Conservation (phyloP, 148 eudicot species). For the Chenopodium album region DNA sequence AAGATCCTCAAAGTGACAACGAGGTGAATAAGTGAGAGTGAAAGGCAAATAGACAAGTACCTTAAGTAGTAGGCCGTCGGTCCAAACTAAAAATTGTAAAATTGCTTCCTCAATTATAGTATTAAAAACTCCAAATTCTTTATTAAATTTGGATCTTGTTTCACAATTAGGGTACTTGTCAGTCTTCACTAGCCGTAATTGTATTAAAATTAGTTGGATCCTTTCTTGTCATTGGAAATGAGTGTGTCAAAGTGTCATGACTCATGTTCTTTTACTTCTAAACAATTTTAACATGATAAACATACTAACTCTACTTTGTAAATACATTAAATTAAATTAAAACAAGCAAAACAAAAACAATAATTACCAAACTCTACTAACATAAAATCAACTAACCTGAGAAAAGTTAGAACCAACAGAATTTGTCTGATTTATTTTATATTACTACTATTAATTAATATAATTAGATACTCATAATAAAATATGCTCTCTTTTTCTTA, state of each 20-base stretch:
- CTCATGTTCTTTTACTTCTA: constrained; percentile 11
- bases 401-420: neutral
- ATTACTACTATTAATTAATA: neutral
- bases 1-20: no score
- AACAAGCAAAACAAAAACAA: neutral
- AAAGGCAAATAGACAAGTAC: no score
- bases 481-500: no score
- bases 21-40: no score
- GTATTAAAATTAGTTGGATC: constrained; percentile 3
- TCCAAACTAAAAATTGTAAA: no score
- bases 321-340: neutral
- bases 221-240: constrained; percentile 16
- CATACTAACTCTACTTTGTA: neutral
- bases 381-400: neutral
- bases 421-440: neutral
- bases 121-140: neutral
- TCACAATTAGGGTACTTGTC: neutral
- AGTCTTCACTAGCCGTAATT: neutral
- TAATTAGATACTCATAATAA: neutral
- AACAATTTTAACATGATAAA: constrained; percentile 11
- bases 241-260: neutral
- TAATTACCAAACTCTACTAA: neutral
- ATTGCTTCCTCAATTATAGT: neutral
- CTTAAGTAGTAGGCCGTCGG: no score
- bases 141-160: neutral